Percentiles rank a stretch among this genome's conserved stretches.
phyloP scores from a whole-genome alignment of 2,329 filamentous ascomycete species.

The Ascochyta viciae-villosae region DNA sequence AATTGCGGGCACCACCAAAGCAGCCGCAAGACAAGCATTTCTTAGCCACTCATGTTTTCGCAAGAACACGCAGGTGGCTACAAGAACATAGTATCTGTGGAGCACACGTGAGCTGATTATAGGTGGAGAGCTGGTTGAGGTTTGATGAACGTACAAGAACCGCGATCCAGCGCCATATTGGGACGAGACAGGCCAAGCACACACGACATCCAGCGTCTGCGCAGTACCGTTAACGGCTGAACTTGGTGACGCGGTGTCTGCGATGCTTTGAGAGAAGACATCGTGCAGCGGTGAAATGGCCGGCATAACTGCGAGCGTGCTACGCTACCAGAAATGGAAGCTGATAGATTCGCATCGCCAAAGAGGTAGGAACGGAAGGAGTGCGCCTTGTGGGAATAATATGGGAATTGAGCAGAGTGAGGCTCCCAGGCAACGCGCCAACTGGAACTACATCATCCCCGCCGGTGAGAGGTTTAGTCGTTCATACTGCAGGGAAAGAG shows the following conservation, averaged over 20 bases:
- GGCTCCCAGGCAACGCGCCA: conserved; percentile 16
- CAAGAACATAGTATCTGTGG: conserved; percentile 63
- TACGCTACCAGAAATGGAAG: conserved; percentile 12
- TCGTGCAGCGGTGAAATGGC: conserved; percentile 36
- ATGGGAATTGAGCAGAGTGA: conserved; percentile 19
- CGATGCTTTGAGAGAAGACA: conserved; percentile 17
- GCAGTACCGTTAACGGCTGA: conserved; percentile 24
- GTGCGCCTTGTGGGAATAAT: conserved; percentile 16
- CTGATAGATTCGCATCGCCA: conserved; percentile 11
- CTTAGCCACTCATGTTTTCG: conserved; percentile 67
- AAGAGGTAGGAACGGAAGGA: conserved; percentile 1
- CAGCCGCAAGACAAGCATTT: conserved; percentile 67
- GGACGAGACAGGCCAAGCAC: conserved; percentile 64
- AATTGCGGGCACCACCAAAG: conserved; percentile 67
- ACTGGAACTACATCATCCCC: conserved; percentile 11
- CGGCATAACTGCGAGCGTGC: conserved; percentile 47
- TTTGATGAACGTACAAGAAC: conserved; percentile 51
- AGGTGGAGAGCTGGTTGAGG: neutral
- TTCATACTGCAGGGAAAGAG: conserved; percentile 14
- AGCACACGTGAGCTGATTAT: conserved; percentile 50
- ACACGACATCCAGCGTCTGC: conserved; percentile 56
- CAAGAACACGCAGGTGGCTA: conserved; percentile 69
- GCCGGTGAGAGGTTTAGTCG: conserved; percentile 27
- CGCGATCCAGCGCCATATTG: conserved; percentile 65
- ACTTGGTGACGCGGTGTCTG: conserved; percentile 25